Base-by-base conservation (phyloP, 805 yeast genomes). In the Wickerhamiella spandovensis region DNA sequence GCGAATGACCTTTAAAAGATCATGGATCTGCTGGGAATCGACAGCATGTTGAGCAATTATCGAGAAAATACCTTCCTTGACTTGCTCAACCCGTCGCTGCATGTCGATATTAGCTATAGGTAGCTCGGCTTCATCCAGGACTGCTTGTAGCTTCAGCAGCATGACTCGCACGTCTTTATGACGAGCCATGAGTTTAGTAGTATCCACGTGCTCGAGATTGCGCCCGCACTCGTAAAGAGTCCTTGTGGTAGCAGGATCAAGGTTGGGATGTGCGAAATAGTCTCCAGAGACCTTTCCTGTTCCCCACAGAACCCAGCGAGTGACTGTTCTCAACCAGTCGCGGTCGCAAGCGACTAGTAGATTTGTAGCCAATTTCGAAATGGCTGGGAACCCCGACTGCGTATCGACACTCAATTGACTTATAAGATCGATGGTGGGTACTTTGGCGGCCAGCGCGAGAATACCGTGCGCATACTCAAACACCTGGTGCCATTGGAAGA, bases 401-500 rank as follows among this genome's bases (percentile, higher is more conserved):
- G 32, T 23, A 20, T 43, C 45, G 8, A 10, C 45, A 4, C 13
- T 22, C 7, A 24, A 6, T n/a, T 43, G 25, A 5, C 21, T 23
- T 18, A 43, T 23, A 3, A 23, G n/a, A 32, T n/a, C 48, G 39
- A 48, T 22, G 50, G 20, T 39, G 48, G 43, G 18, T 3, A 17
- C 39, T 15, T 7, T 5, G 54, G 22, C 35, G 32, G 15, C 20
- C 37, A 28, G 48, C 21, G 42, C 44, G 18, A 57, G 50, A 17
- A 58, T 45, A 24, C 38, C 28, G n/a, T 37, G 37, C 25, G 53
- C 24, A 46, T 56, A 56, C 35, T 50, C 8, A 38, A 55, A 53
- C 28, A 50, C 38, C 25, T 54, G 32, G 30, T 56, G 53, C 59
- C 59, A 58, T 23, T 50, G 42, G n/a, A 50, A 43, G 18, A 52